Evolutionary conservation across 2,329 filamentous ascomycete genomes (phyloP).

Genomic region (Penicillium janthinellum): DNA sequence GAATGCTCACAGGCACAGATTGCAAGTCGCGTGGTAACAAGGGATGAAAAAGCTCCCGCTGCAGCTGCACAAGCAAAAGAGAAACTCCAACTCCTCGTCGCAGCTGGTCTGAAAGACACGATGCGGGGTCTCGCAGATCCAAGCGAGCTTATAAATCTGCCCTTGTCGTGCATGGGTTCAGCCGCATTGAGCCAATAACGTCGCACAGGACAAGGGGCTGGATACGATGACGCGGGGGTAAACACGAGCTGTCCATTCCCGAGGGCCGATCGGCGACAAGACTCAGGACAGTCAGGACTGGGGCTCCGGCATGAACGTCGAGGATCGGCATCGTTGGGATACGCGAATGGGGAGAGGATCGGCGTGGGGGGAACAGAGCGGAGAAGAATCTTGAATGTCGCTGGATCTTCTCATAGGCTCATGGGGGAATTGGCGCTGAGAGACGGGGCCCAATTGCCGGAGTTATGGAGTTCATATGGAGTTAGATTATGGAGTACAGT

Average conservation of each 20-base stretch:
- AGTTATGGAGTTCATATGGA: too few species aligned
- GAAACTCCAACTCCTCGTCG: background rate
- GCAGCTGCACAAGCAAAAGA: background rate
- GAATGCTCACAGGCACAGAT: background rate
- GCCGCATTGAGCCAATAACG: slow-evolving; percentile 1
- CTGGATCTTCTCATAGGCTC: too few species aligned
- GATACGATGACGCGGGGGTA: background rate
- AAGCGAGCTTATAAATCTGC: slow-evolving; percentile 17
- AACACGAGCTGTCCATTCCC: background rate
- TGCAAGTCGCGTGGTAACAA: background rate
- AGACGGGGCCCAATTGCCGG: too few species aligned
- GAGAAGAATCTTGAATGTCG: background rate
- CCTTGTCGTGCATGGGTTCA: background rate
- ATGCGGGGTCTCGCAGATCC: background rate
- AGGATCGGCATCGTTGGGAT: slow-evolving; percentile 13
- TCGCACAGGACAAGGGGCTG: background rate
- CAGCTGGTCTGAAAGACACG: background rate
- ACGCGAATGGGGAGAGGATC: slow-evolving; percentile 15
- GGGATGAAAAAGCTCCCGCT: background rate
- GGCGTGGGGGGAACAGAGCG: background rate
- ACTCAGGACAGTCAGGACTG: slow-evolving; percentile 8
- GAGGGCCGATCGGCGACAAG: background rate
- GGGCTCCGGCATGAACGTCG: background rate
- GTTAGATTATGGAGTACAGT: too few species aligned
- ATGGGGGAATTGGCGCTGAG: too few species aligned